Conservation (phyloP, 2,329 filamentous ascomycete species). For the Penicillium sumatraense region DNA sequence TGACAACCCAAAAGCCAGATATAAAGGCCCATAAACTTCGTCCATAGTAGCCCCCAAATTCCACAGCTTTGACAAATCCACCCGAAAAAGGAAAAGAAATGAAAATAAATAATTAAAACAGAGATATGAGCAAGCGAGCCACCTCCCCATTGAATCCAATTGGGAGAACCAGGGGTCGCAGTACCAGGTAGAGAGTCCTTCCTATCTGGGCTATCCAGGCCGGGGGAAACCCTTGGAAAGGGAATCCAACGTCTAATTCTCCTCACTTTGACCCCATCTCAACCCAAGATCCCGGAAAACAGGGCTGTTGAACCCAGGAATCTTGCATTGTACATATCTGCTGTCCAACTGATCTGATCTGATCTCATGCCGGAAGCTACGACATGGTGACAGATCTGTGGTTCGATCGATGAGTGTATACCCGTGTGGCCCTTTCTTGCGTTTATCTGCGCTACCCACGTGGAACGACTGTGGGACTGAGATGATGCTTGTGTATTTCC, state of each 20-base stretch:
- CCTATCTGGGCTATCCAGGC: neutral
- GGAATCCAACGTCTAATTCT: neutral
- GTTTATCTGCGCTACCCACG: neutral
- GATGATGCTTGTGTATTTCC: neutral
- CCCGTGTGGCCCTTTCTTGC: neutral
- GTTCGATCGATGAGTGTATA: neutral
- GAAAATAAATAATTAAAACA: neutral
- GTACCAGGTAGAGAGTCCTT: conserved; percentile 4
- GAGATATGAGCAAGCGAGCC: neutral
- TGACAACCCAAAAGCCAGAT: too few species aligned
- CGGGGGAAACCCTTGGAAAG: neutral
- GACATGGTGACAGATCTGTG: neutral
- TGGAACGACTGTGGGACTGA: neutral
- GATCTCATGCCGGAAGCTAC: conserved; percentile 5
- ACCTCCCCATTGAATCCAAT: neutral
- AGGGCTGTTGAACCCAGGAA: neutral
- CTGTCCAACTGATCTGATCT: conserved; percentile 9
- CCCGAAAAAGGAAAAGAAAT: too few species aligned
- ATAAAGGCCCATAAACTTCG: too few species aligned
- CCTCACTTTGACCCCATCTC: neutral
- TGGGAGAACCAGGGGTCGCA: neutral
- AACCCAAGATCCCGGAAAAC: neutral
- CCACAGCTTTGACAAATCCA: neutral
- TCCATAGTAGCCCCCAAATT: too few species aligned
- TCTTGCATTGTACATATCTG: conserved; percentile 13